Evolutionary conservation across 2,329 filamentous ascomycete species (phyloP).

Genomic region (Endothia cerciana): DNA sequence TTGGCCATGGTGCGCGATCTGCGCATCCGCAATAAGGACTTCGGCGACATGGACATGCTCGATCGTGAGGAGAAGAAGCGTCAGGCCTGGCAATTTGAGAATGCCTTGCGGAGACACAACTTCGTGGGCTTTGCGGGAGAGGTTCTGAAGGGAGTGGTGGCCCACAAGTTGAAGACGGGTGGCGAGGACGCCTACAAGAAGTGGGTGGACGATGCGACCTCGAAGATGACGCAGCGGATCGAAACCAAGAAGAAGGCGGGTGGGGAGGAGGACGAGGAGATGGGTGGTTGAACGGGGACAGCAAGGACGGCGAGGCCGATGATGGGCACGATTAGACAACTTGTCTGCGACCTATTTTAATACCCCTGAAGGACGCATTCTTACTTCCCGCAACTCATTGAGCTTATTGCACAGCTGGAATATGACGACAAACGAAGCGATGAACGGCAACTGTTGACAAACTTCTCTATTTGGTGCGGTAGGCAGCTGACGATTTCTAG

Average conservation of each 20-base stretch:
- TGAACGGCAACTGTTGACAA: neutral
- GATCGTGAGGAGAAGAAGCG: conserved; percentile 83
- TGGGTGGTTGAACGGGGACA: conserved; percentile 33
- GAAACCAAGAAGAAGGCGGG: conserved; percentile 37
- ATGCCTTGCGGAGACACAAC: conserved; percentile 87
- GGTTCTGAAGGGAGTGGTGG: conserved; percentile 84
- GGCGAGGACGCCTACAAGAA: conserved; percentile 66
- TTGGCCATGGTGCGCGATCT: conserved; percentile 89
- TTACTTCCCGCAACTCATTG: neutral
- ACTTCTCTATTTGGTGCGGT: neutral
- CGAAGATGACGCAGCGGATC: conserved; percentile 39
- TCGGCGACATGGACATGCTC: conserved; percentile 80
- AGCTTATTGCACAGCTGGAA: neutral
- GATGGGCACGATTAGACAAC: conserved; percentile 12
- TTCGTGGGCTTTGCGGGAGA: conserved; percentile 96
- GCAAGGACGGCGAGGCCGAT: neutral
- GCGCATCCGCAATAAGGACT: conserved; percentile 73
- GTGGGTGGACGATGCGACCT: conserved; percentile 68
- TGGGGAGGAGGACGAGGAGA: conserved; percentile 37
- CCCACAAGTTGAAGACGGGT: conserved; percentile 69
- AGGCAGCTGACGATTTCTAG: neutral
- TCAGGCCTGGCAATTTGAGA: conserved; percentile 90
- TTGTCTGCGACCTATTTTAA: conserved; percentile 12
- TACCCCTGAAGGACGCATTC: conserved; percentile 14
- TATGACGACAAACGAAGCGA: neutral